These are phyloP conservation scores for Russula sp. DNA, from an alignment of 768 basidiomycete genomes.

Conservation along the genomic window DNA sequence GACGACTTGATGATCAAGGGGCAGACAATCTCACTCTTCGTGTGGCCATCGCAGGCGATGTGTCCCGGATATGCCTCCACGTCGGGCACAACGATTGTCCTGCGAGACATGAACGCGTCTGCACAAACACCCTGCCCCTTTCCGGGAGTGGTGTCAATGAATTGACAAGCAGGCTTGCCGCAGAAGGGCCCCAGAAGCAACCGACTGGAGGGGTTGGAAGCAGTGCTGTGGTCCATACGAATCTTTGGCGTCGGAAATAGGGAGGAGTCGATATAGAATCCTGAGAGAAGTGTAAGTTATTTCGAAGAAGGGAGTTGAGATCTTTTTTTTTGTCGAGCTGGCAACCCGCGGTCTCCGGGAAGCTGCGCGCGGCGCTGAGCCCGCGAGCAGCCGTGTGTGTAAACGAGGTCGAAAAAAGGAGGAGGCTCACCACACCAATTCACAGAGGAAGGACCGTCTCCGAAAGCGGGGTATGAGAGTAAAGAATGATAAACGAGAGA, in stretches of 20 bases:
- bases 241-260: conserved; percentile 49
- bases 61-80: conserved; percentile 85
- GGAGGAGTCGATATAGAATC: conserved; percentile 73
- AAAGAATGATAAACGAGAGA: conserved; percentile 76
- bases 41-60: conserved; percentile 89
- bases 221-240: conserved; percentile 7
- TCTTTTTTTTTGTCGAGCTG: conserved; percentile 1
- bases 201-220: conserved; percentile 18
- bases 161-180: conserved; percentile 88
- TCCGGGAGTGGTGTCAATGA: conserved; percentile 52
- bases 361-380: not conserved
- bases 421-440: conserved; percentile 87
- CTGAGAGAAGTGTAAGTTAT: conserved; percentile 34
- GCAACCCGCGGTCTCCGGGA: conserved; percentile 20
- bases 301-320: conserved; percentile 27
- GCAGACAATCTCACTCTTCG: conserved; percentile 84
- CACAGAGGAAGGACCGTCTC: conserved; percentile 55
- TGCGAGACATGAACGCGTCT: conserved; percentile 52
- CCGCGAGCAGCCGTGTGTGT: not conserved
- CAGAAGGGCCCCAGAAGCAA: conserved; percentile 80
- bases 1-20: conserved; percentile 47
- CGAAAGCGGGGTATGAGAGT: conserved; percentile 63
- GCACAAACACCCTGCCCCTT: conserved; percentile 77
- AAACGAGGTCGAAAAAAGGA: conserved; percentile 4
- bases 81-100: conserved; percentile 62